Conservation (phyloP, 768 basidiomycete genomes). For the Lactarius evosmus region DNA sequence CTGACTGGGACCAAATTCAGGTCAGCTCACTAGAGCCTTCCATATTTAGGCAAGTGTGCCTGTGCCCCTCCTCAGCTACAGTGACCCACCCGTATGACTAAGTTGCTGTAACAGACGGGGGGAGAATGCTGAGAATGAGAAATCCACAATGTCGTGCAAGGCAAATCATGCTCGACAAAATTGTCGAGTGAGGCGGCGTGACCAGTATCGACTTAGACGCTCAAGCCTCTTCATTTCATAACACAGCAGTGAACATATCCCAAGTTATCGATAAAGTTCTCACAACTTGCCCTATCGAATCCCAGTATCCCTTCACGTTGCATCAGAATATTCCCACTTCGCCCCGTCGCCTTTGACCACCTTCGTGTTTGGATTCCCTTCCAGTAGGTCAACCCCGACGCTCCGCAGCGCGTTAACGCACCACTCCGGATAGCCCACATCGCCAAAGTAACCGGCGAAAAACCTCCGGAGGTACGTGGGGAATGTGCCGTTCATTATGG, state of each 20-base stretch:
- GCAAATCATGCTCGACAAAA: too few species aligned
- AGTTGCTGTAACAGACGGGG: background rate
- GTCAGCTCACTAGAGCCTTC: constrained; percentile 6
- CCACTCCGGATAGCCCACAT: constrained; percentile 82
- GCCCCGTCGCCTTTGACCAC: constrained; percentile 60
- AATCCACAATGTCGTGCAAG: background rate
- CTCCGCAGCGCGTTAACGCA: constrained; percentile 78
- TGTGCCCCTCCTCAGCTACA: too few species aligned
- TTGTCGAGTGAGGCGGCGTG: background rate
- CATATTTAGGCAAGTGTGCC: background rate
- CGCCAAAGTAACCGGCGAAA: constrained; percentile 74
- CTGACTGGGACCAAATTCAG: background rate
- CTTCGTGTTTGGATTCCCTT: constrained; percentile 45
- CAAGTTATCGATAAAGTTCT: background rate
- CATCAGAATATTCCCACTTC: constrained; percentile 77
- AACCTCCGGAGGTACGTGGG: constrained; percentile 74
- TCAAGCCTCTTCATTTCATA: background rate
- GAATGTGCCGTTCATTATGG: constrained; percentile 74
- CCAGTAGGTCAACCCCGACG: constrained; percentile 80
- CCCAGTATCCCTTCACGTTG: constrained; percentile 24
- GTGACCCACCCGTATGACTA: background rate
- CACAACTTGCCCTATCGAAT: background rate
- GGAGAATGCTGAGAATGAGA: background rate
- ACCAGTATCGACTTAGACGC: background rate
- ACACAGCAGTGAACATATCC: background rate